Base-by-base conservation (phyloP, 2,329 filamentous ascomycete species). In the Meredithiella fracta region DNA sequence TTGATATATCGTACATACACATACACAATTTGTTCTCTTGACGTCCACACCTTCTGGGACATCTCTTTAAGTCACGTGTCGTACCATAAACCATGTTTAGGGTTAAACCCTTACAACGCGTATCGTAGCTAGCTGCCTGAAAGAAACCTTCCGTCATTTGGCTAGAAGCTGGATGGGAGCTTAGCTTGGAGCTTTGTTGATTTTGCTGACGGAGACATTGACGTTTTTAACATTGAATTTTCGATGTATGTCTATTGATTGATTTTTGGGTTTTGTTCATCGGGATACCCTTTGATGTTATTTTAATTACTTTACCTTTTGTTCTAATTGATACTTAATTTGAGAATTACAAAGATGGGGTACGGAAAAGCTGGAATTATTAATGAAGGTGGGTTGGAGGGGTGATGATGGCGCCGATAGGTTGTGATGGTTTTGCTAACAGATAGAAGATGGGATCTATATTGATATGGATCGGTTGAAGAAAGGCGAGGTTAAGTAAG, bases 381-480 rank as follows among this genome's bases (percentile, higher is more conserved):
- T 63, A 82, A 77, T 63, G 79, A 83, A 73, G 80, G 80, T 82
- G 69, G 62, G 66, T 63, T 37, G 50, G 23, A 44, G 40, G 40
- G 40, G 11, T 50, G 31, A 17, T 26, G 44, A 40, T 40, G 34
- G 50, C 52, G 60, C 59, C 55, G 57, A 55, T 57, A 55, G 17
- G 15, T 8, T 17, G 40, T n/a, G 40, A 34, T 34, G 5, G 29
- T 5, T 5, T 34, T 44, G 40, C 5, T 44, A 44, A 40, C 58
- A 55, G 54, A 62, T 49, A 26, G 51, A 65, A 97, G 92, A 98
- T 90, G 92, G 92, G 69, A 97, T 98, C 69, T 92, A 98, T 70
- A 78, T 98, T 64, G 92, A 98, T 68, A 98, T 98, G 92, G 87
- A 97, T 66, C 85, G 92, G 67, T 75, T 98, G 70, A 98, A 98